phyloP scores from a whole-genome alignment of 805 yeast genomes.

The Candida bentonensis region DNA sequence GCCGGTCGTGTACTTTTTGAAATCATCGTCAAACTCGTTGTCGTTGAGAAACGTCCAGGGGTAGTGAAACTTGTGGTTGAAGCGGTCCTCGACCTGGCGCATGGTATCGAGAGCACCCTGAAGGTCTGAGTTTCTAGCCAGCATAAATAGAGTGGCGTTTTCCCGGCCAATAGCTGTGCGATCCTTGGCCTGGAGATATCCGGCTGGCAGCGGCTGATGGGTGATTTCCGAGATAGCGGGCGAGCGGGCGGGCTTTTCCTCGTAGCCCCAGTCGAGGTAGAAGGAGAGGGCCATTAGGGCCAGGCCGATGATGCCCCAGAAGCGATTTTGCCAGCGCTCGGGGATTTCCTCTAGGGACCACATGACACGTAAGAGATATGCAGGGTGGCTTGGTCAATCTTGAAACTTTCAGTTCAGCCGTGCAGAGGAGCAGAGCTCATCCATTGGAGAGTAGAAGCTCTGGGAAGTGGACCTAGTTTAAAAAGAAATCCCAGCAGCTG shows the following conservation, averaged over 20 bases:
- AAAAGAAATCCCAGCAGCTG: too few relatives aligned
- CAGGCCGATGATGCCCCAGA: background rate
- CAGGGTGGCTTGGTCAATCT: too few relatives aligned
- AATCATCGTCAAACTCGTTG: slow-evolving; percentile 69
- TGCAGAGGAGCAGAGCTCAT: too few relatives aligned
- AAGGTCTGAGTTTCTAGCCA: slow-evolving; percentile 71
- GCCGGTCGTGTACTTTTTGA: slow-evolving; percentile 50
- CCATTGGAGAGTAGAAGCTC: too few relatives aligned
- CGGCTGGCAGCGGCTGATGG: background rate
- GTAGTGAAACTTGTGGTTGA: slow-evolving; percentile 65
- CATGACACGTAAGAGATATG: too few relatives aligned
- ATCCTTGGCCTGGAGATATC: slow-evolving; percentile 8
- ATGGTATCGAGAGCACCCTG: slow-evolving; percentile 61
- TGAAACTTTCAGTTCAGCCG: too few relatives aligned
- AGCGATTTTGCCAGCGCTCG: background rate
- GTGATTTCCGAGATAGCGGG: background rate
- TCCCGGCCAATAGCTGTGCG: slow-evolving; percentile 37
- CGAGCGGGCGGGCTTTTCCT: background rate
- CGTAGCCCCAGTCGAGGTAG: background rate
- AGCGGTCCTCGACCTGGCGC: slow-evolving; percentile 81
- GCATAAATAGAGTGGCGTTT: slow-evolving; percentile 80
- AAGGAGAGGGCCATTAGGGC: background rate
- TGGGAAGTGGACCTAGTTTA: too few relatives aligned
- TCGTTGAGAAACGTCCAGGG: slow-evolving; percentile 96
- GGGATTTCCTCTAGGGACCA: too few relatives aligned